Evolutionary conservation across 2,329 filamentous ascomycete genomes (phyloP).

Genomic region (Colletotrichum spinosum): DNA sequence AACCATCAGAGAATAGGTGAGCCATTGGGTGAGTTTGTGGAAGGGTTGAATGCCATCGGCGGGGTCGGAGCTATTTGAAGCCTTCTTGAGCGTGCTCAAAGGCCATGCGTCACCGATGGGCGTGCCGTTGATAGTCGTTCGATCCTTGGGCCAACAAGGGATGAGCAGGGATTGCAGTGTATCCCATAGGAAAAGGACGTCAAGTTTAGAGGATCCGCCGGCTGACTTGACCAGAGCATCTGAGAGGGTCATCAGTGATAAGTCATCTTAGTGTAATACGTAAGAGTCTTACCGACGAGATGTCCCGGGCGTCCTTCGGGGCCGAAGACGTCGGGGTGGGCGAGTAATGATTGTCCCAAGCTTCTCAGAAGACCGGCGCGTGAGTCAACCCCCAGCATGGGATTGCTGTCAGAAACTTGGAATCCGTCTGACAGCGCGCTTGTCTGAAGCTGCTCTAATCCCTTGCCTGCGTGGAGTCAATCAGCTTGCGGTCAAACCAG

Average conservation of each 20-base stretch:
- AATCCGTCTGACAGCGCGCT: conserved; percentile 51
- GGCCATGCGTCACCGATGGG: conserved; percentile 65
- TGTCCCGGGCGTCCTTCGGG: conserved; percentile 56
- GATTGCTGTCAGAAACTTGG: conserved; percentile 57
- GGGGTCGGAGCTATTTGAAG: conserved; percentile 8
- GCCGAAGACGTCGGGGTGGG: conserved; percentile 54
- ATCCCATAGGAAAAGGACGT: conserved; percentile 55
- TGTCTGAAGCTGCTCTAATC: conserved; percentile 48
- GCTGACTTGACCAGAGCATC: conserved; percentile 53
- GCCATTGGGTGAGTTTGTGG: conserved; percentile 95
- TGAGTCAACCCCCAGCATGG: conserved; percentile 57
- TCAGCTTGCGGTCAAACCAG: not conserved
- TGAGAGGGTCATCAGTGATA: conserved; percentile 38
- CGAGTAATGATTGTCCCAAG: conserved; percentile 55
- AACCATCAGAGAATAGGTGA: conserved; percentile 93
- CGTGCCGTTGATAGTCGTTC: conserved; percentile 60
- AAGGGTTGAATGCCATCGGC: conserved; percentile 77
- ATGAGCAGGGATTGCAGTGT: conserved; percentile 57
- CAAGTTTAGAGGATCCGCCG: conserved; percentile 44
- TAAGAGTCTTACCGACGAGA: conserved; percentile 55
- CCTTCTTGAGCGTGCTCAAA: conserved; percentile 44
- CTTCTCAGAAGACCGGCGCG: conserved; percentile 54
- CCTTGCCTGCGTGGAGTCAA: conserved; percentile 42
- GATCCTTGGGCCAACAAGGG: conserved; percentile 60
- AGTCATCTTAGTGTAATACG: not conserved